These are phyloP conservation scores for Salinomyces thailandicus DNA, from an alignment of 2,329 filamentous ascomycete species.

Conservation along the genomic window DNA sequence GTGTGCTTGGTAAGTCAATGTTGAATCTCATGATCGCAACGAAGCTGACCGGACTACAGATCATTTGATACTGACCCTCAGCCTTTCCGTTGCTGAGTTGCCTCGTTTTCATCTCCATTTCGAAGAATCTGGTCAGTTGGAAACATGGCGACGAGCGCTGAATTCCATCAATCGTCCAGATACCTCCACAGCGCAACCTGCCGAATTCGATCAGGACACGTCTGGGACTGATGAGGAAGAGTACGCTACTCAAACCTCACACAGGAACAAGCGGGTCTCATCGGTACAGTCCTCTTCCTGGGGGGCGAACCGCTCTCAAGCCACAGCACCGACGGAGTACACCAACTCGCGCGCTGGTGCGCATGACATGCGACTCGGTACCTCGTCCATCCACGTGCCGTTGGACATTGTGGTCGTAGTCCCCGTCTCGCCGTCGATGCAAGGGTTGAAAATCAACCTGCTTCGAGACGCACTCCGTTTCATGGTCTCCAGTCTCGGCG, in stretches of 20 bases:
- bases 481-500: constrained; percentile 78
- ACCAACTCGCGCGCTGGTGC: constrained; percentile 50
- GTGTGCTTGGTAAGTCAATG: constrained; percentile 33
- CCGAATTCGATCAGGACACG: constrained; percentile 68
- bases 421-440: constrained; percentile 96
- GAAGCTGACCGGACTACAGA: constrained; percentile 40
- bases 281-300: constrained; percentile 73
- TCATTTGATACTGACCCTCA: constrained; percentile 77
- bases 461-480: constrained; percentile 87
- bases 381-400: constrained; percentile 65
- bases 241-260: constrained; percentile 40
- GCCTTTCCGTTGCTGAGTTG: constrained; percentile 80
- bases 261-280: constrained; percentile 55
- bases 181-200: constrained; percentile 50
- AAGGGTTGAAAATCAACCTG: constrained; percentile 95
- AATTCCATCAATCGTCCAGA: constrained; percentile 64
- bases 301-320: constrained; percentile 69
- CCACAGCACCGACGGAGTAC: constrained; percentile 87
- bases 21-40: background rate
- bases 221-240: constrained; percentile 87
- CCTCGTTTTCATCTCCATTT: constrained; percentile 92
- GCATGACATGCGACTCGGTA: constrained; percentile 34
- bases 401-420: constrained; percentile 94
- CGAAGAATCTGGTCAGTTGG: constrained; percentile 69
- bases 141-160: constrained; percentile 81